A percentile compares a stretch with the other conserved stretches of the same genome.
phyloP scores from a whole-genome alignment of 192 early-diverging fungal species.

The Mortierella alpina region DNA sequence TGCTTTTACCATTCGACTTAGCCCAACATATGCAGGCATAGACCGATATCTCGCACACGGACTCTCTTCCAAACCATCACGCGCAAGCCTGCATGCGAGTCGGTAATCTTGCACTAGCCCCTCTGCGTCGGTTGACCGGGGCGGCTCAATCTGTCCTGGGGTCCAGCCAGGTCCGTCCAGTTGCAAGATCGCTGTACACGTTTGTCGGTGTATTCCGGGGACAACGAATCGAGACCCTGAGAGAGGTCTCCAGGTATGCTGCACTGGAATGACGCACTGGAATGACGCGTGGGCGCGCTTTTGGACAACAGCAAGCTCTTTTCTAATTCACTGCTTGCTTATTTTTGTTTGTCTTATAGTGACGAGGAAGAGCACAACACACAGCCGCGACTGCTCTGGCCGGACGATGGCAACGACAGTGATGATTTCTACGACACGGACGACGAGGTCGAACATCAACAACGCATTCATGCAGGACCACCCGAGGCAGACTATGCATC shows the following conservation, averaged over 20 bases:
- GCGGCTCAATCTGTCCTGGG: background rate
- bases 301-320: background rate
- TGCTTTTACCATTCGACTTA: background rate
- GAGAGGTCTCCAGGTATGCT: slow-evolving; percentile 19
- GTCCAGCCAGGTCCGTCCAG: background rate
- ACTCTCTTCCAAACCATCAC: background rate
- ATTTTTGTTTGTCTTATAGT: background rate
- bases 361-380: slow-evolving; percentile 28
- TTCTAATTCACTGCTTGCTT: background rate
- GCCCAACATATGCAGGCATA: background rate
- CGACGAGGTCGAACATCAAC: slow-evolving; percentile 5
- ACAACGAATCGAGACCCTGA: slow-evolving; percentile 17
- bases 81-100: background rate
- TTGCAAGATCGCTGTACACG: background rate
- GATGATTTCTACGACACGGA: background rate
- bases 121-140: no score
- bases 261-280: background rate
- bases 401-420: slow-evolving; percentile 6
- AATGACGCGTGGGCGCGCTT: background rate
- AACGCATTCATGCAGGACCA: no score
- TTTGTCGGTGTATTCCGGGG: slow-evolving; percentile 24
- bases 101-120: background rate
- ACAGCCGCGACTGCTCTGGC: slow-evolving; percentile 18
- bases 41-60: background rate
- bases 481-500: no score